Evolutionary conservation across 2,329 filamentous ascomycete species (phyloP), one percentile per base, ranked within the genome.

Genomic region (Sporothrix dimorphospora): DNA sequence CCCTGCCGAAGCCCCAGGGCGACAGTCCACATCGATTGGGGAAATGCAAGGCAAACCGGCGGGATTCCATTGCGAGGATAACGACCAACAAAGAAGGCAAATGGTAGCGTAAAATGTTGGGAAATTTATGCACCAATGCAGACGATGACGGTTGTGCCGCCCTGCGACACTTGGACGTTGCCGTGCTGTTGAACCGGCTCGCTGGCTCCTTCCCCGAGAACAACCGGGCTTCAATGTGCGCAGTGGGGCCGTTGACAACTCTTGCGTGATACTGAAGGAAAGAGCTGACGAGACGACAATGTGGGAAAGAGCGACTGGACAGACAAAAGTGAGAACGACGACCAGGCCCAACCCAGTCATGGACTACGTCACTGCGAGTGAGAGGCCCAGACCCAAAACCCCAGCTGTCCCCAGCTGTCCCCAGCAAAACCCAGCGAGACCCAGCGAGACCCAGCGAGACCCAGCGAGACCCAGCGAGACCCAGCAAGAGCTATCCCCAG

Each of bases 1-100:
- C 59, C 57, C 57, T 63, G 59, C 38, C 59, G 59, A 45, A 63
- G 19, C 59, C 14, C 38, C n/a, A 65, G 38, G 38, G 57, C 57
- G 57, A 61, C 12, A 14, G 11, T 24, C n/a, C 38, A n/a, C 27
- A 27, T 8, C 14, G 53, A 34, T 19, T 63, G n/a, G 34, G 11
- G 8, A 24, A 24, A 42, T 21, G 55, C 27, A 21, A 38, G 16
- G 19, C 16, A 40, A 21, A 57, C 5, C 12, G 40, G 53, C 1
- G 14, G 14, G 38, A 8, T 14, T n/a, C 24, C 55, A 38, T 38
- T 38, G 55, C 3, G 14, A 40, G 8, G 47, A 24, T 21, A 12
- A 40, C 11, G 30, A 30, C n/a, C 27, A 11, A 9, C 27, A 11
- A 9, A 61, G 34, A 51, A 4, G 49, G 51, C 14, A 55, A 16